Evolutionary conservation across 495 filamentous ascomycete species (phyloP).

Genomic region (Daldinia vernicosa): DNA sequence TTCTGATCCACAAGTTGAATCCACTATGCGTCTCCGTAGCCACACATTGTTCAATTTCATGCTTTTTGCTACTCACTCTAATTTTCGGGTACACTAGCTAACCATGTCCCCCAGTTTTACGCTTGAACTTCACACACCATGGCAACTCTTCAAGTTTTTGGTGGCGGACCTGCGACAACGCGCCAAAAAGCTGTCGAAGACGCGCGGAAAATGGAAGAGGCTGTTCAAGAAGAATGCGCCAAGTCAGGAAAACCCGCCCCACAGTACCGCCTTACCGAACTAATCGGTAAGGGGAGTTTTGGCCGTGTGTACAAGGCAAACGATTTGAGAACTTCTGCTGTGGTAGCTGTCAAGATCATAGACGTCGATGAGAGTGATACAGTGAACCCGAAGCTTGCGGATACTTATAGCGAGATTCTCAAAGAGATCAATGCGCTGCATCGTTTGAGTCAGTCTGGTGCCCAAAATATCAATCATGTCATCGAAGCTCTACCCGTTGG

Average conservation of each 20-base stretch:
- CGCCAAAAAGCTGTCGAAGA: conserved; percentile 64
- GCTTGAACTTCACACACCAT: conserved; percentile 40
- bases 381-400: conserved; percentile 74
- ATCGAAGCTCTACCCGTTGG: conserved; percentile 88
- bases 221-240: conserved; percentile 58
- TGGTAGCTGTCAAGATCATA: conserved; percentile 94
- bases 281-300: conserved; percentile 96
- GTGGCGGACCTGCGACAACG: conserved; percentile 49
- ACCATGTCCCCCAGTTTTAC: not conserved
- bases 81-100: not conserved
- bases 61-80: not conserved
- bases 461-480: conserved; percentile 89
- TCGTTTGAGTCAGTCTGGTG: conserved; percentile 81
- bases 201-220: conserved; percentile 62
- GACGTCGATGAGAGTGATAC: conserved; percentile 91
- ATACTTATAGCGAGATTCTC: conserved; percentile 84
- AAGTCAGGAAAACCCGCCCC: conserved; percentile 59
- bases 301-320: conserved; percentile 90
- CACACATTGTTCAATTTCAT: not conserved
- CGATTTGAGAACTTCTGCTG: conserved; percentile 63
- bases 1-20: not conserved
- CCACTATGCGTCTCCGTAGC: not conserved
- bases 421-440: conserved; percentile 90
- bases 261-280: conserved; percentile 80
- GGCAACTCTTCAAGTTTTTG: conserved; percentile 54